phyloP scores from a whole-genome alignment of 352 stramenopile genomes.

The Phytopythium oedochilum region DNA sequence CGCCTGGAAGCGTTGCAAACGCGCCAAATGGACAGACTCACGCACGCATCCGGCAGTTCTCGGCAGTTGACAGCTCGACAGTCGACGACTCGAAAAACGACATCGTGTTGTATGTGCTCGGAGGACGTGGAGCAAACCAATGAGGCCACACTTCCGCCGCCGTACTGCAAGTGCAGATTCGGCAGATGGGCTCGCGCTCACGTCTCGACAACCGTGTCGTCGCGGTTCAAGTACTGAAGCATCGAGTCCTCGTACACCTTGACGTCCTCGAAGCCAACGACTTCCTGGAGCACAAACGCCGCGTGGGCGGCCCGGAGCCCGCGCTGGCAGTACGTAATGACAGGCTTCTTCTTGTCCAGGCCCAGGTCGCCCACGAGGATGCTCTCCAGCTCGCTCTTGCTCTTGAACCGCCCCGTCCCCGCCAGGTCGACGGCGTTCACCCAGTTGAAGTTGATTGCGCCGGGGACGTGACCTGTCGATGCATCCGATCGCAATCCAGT shows the following conservation, averaged over 20 bases:
- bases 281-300: constrained; percentile 64
- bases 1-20: background rate
- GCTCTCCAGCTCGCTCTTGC: constrained; percentile 43
- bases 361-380: constrained; percentile 30
- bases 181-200: background rate
- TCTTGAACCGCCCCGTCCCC: constrained; percentile 55
- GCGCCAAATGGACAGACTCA: background rate
- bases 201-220: constrained; percentile 49
- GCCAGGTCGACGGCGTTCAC: constrained; percentile 42
- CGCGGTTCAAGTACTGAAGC: constrained; percentile 72
- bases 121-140: background rate
- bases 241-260: constrained; percentile 79
- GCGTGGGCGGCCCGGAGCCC: constrained; percentile 64
- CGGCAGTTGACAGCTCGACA: too few relatives aligned
- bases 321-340: constrained; percentile 76
- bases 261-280: constrained; percentile 43
- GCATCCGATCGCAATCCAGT: background rate
- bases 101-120: too few relatives aligned
- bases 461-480: constrained; percentile 43
- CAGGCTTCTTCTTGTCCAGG: constrained; percentile 37
- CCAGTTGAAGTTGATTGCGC: constrained; percentile 76
- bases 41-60: too few relatives aligned
- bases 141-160: background rate
- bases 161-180: background rate
- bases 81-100: background rate